Percentiles rank a stretch among this genome's conserved stretches.
Conservation (phyloP, 805 yeast species). For the Zygotorulaspora danielsina region DNA sequence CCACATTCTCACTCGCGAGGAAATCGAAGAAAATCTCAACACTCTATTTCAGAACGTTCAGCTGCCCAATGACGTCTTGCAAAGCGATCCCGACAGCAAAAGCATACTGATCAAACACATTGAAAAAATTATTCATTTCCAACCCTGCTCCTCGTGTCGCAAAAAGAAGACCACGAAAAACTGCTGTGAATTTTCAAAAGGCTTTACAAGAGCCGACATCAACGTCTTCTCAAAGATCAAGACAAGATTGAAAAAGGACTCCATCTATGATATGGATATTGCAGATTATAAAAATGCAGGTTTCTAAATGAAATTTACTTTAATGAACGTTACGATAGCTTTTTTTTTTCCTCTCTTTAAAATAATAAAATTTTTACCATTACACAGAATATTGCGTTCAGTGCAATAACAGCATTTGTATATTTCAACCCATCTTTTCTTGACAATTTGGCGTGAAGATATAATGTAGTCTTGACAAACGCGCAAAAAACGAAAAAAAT, state of each 20-base stretch:
- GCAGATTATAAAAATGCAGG: constrained; percentile 23
- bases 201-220: constrained; percentile 37
- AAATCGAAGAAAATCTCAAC: constrained; percentile 10
- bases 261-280: constrained; percentile 19
- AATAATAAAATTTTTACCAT: constrained; percentile 21
- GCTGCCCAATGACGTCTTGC: constrained; percentile 3
- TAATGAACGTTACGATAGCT: constrained; percentile 9
- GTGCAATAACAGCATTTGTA: constrained; percentile 10
- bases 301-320: constrained; percentile 11
- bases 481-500: constrained; percentile 14
- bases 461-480: constrained; percentile 11
- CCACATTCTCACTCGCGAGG: constrained; percentile 18
- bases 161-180: constrained; percentile 11
- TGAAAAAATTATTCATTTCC: constrained; percentile 43
- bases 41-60: constrained; percentile 6
- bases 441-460: constrained; percentile 5
- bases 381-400: constrained; percentile 22
- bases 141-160: constrained; percentile 54
- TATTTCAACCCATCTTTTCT: constrained; percentile 3
- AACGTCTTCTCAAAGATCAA: constrained; percentile 22
- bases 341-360: constrained; percentile 6
- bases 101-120: constrained; percentile 25
- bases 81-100: constrained; percentile 1
- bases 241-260: constrained; percentile 9
- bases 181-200: constrained; percentile 58